Evolutionary conservation across 257 asterid genomes (phyloP), one percentile per base, ranked within the genome.

Genomic region (Henckelia pumila): DNA sequence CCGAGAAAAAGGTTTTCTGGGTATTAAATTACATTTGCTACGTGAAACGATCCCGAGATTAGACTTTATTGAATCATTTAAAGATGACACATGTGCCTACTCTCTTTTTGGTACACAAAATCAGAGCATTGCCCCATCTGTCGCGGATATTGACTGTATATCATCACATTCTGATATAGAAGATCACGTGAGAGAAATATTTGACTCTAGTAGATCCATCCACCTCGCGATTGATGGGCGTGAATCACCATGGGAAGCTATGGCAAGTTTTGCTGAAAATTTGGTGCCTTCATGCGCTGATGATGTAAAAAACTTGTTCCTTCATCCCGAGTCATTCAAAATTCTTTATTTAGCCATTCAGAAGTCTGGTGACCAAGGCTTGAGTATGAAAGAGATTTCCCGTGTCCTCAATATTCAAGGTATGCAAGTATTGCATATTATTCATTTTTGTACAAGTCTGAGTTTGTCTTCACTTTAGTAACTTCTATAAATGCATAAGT

Each of bases 1-100:
- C 44, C 87, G 96, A 62, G 90, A 82, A 65, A 93, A 93, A 78
- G 99, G 99, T 59, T 93, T 93, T 73, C 97, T 97, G 56, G 95
- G 95, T 53, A 88, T 93, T 71, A 85, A 80, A 78, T 68, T 93
- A 60, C 75, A 72, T 77, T 76, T 93, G 85, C 82, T 76, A 66
- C 77, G 77, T 50, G 87, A 84, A 78, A 63, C 76, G 63, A 58
- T 88, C 74, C 68, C 96, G 58, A 89, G 80, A 79, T 53, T 40
- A 56, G 76, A 77, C 67, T 83, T 81, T 72, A 71, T 86, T 59
- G 90, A 86, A 64, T 77, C 80, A 33, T 81, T 76, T 64, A 78
- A 73, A 70, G 84, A 84, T 35, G 77, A 69, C 59, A 29, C 40
- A 55, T 50, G 49, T 64, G 68, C 69, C 7, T 56, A 40, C 68